A percentile compares a stretch with the other conserved stretches of the same genome.
Conservation (phyloP, 768 basidiomycete species). For the Serendipita indica region DNA sequence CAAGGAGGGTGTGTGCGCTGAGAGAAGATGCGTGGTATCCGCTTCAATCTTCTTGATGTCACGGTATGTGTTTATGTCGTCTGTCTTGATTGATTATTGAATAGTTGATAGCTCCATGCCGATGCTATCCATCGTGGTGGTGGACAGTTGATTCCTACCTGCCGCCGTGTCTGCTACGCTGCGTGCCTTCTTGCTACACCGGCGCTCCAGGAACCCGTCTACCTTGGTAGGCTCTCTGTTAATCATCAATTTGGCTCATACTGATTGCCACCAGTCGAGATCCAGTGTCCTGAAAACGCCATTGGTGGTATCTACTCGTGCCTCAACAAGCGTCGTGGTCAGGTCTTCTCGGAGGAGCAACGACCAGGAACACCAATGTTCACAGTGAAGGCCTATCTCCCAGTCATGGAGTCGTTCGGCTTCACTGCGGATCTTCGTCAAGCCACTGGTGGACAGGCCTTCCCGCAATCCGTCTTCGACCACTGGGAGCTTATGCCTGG, state of each 20-base stretch:
- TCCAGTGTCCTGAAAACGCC: constrained; percentile 93
- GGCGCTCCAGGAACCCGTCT: constrained; percentile 89
- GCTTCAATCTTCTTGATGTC: constrained; percentile 91
- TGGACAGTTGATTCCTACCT: constrained; percentile 95
- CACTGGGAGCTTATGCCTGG: constrained; percentile 82
- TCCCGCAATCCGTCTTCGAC: constrained; percentile 91
- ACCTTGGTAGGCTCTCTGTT: constrained; percentile 46
- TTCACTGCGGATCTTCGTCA: constrained; percentile 94
- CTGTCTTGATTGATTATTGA: constrained; percentile 10
- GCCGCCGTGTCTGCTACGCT: constrained; percentile 91
- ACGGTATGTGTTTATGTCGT: constrained; percentile 32
- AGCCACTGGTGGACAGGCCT: constrained; percentile 91
- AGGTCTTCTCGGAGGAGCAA: constrained; percentile 97
- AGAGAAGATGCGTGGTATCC: constrained; percentile 99
- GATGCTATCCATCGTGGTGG: constrained; percentile 99
- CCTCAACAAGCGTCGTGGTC: constrained; percentile 93
- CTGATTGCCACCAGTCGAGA: constrained; percentile 51
- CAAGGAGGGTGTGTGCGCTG: constrained; percentile 91
- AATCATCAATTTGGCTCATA: neutral
- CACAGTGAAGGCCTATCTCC: constrained; percentile 94
- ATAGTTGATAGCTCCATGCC: constrained; percentile 58
- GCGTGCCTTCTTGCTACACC: constrained; percentile 86
- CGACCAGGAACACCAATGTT: constrained; percentile 96
- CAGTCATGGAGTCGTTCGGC: constrained; percentile 85
- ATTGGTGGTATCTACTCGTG: constrained; percentile 94